Evolutionary conservation across 805 yeast genomes (phyloP).

Genomic region (Candida germanica): DNA sequence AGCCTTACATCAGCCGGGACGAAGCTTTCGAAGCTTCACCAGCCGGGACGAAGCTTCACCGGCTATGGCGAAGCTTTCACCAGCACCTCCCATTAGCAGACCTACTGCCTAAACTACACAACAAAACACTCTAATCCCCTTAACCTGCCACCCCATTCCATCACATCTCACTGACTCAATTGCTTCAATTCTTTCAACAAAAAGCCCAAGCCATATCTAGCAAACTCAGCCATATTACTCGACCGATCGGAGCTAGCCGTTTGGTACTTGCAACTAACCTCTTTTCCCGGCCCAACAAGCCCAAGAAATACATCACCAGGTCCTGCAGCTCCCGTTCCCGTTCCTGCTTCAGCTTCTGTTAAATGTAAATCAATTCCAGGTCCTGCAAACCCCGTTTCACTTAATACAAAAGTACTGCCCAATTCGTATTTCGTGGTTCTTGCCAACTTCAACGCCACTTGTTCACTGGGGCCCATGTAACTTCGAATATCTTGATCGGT

Average conservation of each 20-base stretch:
- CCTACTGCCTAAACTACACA: too few species aligned
- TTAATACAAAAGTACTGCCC: conserved; percentile 77
- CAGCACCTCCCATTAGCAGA: too few species aligned
- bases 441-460: conserved; percentile 72
- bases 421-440: conserved; percentile 75
- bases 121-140: conserved; percentile 1
- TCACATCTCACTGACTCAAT: not conserved
- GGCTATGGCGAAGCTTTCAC: too few species aligned
- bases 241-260: conserved; percentile 56
- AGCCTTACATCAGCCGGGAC: too few species aligned
- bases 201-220: conserved; percentile 60
- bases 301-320: conserved; percentile 75
- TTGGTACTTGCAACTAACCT: conserved; percentile 41
- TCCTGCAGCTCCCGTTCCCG: conserved; percentile 7
- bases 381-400: conserved; percentile 89
- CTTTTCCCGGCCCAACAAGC: conserved; percentile 61
- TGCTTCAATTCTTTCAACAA: conserved; percentile 47
- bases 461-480: conserved; percentile 81
- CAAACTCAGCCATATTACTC: conserved; percentile 73
- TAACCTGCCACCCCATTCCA: not conserved
- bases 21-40: too few species aligned
- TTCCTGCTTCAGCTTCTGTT: conserved; percentile 17
- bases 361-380: conserved; percentile 51
- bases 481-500: conserved; percentile 60
- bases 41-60: too few species aligned